A percentile compares a stretch with the other conserved stretches of the same genome.
Evolutionary conservation across 2,329 filamentous ascomycete genomes (phyloP).

Genomic region (Diatrype stigma): DNA sequence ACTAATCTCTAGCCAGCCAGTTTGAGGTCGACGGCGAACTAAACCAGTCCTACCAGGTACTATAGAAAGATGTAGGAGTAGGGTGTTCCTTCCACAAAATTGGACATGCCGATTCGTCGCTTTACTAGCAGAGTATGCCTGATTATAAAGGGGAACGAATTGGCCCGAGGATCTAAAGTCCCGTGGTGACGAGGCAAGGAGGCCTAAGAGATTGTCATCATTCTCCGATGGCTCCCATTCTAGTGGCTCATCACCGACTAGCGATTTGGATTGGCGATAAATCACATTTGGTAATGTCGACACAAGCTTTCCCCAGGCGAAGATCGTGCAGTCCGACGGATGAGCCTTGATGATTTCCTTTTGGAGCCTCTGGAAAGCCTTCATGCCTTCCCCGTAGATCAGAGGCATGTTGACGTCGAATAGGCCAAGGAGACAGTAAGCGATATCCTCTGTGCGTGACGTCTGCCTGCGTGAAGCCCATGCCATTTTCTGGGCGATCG

Average conservation of each 20-base stretch:
- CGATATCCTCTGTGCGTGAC: constrained; percentile 20
- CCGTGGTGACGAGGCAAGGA: constrained; percentile 3
- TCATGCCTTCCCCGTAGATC: constrained; percentile 24
- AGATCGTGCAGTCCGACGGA: constrained; percentile 20
- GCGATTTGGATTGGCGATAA: background rate
- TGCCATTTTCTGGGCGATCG: constrained; percentile 22
- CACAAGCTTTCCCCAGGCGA: constrained; percentile 16
- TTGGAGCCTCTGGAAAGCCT: constrained; percentile 21
- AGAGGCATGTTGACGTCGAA: constrained; percentile 26
- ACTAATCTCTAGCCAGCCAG: too few relatives aligned
- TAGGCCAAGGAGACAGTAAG: constrained; percentile 26
- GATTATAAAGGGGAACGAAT: background rate
- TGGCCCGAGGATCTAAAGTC: background rate
- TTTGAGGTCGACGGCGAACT: too few relatives aligned
- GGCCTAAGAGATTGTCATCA: constrained; percentile 3
- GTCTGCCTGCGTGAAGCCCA: constrained; percentile 22
- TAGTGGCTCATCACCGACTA: constrained; percentile 1
- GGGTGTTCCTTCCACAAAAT: too few relatives aligned
- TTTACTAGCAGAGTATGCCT: too few relatives aligned
- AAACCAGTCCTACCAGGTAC: too few relatives aligned
- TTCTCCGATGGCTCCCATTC: background rate
- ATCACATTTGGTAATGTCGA: background rate
- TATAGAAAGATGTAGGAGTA: too few relatives aligned
- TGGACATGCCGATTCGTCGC: too few relatives aligned
- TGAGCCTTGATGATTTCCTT: constrained; percentile 16